Evolutionary conservation across 2,329 filamentous ascomycete species (phyloP), one percentile per base, ranked within the genome.

Genomic region (Fulvia fulva): DNA sequence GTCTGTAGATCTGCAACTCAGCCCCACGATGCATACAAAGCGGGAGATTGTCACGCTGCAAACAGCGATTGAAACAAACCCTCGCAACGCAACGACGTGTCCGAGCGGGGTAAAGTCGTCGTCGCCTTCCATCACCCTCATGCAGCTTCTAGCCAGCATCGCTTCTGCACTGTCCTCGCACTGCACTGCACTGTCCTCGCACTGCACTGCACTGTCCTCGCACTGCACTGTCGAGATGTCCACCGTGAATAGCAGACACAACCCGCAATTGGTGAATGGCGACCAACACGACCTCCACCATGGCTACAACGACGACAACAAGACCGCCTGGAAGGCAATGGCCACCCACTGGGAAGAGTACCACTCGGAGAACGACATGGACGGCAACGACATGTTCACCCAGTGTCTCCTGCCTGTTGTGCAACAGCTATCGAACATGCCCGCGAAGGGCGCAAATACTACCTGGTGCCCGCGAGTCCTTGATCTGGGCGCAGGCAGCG

Each of bases 401-500:
- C 61, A 66, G 3, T 74, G 80, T 26, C 73, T 80, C 53, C 68
- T 75, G 28, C 79, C 79, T 0, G 69, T 66, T 1, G 71, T 81
- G 1, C 52, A 68, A 14, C 71, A 74, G 3, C 67, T 80, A 30
- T 46, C 52, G 3, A 22, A 45, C 58, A 68, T 74, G 46, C 78
- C 79, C 0, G 68, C 64, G 2, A 70, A 80, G 1, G 51, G 67
- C 21, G 70, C 72, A 2, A 65, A 41, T 41, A 3, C 77, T 0
- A 57, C 61, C 1, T 60, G 68, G 14, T 68, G 65, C 0, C 67
- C 74, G 52, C 66, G 66, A 6, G 76, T 76, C 0, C 70, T 81
- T 5, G 79, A 81, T 55, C 69, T 82, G n/a, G 77, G 78, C 3
- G 80, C 77, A 0, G 79, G 79, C 41, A 81, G 80, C 57, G 79